Percentiles rank a stretch among this genome's conserved stretches.
Evolutionary conservation across 2,329 filamentous ascomycete genomes (phyloP).

Genomic region (Fonsecaea monophora): DNA sequence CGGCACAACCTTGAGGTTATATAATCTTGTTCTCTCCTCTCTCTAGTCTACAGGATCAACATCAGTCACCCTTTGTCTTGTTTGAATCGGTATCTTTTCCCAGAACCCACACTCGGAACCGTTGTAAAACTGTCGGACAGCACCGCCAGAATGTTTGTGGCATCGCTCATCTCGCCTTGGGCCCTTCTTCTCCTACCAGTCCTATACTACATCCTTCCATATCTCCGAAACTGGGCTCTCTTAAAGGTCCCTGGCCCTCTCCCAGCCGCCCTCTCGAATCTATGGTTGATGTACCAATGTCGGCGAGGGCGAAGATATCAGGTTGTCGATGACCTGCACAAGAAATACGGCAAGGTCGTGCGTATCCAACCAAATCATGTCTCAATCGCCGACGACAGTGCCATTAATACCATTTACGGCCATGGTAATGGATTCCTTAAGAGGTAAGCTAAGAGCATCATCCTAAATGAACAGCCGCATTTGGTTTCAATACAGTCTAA

Average conservation of each 20-base stretch:
- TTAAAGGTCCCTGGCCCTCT: conserved; percentile 59
- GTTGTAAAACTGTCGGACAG: not conserved
- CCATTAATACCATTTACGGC: conserved; percentile 78
- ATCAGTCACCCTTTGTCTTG: not conserved
- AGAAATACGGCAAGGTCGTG: conserved; percentile 78
- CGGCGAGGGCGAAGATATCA: conserved; percentile 70
- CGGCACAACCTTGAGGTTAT: not conserved
- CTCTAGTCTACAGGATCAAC: not conserved
- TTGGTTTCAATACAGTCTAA: not conserved
- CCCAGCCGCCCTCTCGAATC: conserved; percentile 71
- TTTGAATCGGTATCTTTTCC: not conserved
- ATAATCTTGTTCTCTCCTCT: conserved; percentile 5
- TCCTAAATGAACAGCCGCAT: not conserved
- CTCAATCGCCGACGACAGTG: conserved; percentile 79
- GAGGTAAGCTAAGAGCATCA: conserved; percentile 55
- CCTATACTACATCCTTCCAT: conserved; percentile 65
- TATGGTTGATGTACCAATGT: conserved; percentile 76
- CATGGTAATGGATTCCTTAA: conserved; percentile 79
- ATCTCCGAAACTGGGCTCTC: conserved; percentile 62
- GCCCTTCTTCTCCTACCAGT: conserved; percentile 58
- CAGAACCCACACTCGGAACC: not conserved
- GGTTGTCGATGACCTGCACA: conserved; percentile 74
- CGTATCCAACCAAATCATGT: conserved; percentile 85
- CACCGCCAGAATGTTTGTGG: conserved; percentile 31
- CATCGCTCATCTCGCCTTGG: conserved; percentile 45